Evolutionary conservation across 2,329 filamentous ascomycete genomes (phyloP).

Genomic region (Apiospora aurea): DNA sequence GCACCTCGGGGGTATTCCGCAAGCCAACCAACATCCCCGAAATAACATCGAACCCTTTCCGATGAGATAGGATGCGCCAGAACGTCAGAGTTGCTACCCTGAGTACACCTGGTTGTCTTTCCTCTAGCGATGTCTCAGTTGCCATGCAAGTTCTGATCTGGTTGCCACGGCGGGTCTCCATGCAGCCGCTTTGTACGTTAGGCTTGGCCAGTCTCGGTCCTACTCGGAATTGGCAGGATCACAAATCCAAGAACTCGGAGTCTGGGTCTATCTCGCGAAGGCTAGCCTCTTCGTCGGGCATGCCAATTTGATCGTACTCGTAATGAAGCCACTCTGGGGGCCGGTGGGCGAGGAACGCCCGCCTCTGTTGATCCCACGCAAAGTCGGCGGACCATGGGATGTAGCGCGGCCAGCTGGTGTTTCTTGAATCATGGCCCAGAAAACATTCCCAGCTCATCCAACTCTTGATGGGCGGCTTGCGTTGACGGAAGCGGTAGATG

Average conservation of each 20-base stretch:
- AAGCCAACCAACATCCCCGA: background rate
- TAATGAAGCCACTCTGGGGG: conserved; percentile 27
- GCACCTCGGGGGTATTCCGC: background rate
- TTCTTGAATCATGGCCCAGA: background rate
- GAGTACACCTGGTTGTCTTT: background rate
- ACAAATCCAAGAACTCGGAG: conserved; percentile 26
- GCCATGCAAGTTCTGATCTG: background rate
- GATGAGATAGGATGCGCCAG: background rate
- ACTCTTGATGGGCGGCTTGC: conserved; percentile 27
- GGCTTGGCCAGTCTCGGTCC: background rate
- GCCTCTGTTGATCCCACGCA: conserved; percentile 21
- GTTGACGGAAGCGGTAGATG: conserved; percentile 26
- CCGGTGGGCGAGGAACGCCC: conserved; percentile 21
- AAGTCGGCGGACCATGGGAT: conserved; percentile 28
- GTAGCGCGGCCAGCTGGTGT: conserved; percentile 25
- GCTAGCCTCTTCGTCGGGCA: conserved; percentile 24
- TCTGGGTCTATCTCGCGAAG: conserved; percentile 25
- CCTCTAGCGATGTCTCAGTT: background rate
- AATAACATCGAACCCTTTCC: background rate
- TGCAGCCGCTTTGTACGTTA: background rate
- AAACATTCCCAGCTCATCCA: conserved; percentile 25
- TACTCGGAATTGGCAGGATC: background rate
- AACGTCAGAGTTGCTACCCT: background rate
- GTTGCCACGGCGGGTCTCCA: background rate
- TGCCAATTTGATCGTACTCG: conserved; percentile 25